Base-by-base conservation (phyloP, 108 stramenopile genomes). In the Bacterosira constricta region DNA sequence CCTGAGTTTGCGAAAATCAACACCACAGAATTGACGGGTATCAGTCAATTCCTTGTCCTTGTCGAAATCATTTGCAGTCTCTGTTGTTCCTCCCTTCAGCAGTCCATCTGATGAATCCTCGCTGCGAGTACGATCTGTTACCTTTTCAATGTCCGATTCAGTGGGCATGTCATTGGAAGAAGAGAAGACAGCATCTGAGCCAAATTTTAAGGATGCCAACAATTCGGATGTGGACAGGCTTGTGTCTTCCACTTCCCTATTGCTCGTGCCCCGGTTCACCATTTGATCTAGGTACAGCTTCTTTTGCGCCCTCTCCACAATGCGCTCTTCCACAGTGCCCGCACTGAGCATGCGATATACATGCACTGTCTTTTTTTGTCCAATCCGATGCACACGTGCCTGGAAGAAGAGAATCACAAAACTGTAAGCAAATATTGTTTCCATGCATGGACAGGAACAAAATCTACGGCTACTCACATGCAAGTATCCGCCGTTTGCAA, bases 321-420 rank as follows among this genome's bases (percentile, higher is more conserved):
- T 90, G 13, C 93, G 83, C 70, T 96, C 93, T 68, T 97, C 95
- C 31, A 97, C 81, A 27, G 95, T 96, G 59, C 92, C 92, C n/a
- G 80, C 66, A 25, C 84, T 84, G 25, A 97, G 83, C 12, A 97
- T 61, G 18, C 95, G 85, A 57, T 96, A 97, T 1, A 96, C 90
- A 49, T 91, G 90, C 21, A 96, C 96, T 10, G 86, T 86, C 72
- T 94, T 93, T 32, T 69, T 98, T 74, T 97, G 96, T 2, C 97
- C 97, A 63, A 96, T 92, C 13, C 98, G 90, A 75, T 99, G 98
- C 35, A 96, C 95, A 11, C 97, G 86, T 15, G 95, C 97, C 83
- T n/a, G n/a, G n/a, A n/a, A n/a, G n/a, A n/a, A n/a, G n/a, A n/a
- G n/a, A n/a, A n/a, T n/a, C n/a, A n/a, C n/a, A n/a, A n/a, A n/a